Base-by-base conservation (phyloP, 2,329 filamentous ascomycete species). In the Zasmidium cellare region DNA sequence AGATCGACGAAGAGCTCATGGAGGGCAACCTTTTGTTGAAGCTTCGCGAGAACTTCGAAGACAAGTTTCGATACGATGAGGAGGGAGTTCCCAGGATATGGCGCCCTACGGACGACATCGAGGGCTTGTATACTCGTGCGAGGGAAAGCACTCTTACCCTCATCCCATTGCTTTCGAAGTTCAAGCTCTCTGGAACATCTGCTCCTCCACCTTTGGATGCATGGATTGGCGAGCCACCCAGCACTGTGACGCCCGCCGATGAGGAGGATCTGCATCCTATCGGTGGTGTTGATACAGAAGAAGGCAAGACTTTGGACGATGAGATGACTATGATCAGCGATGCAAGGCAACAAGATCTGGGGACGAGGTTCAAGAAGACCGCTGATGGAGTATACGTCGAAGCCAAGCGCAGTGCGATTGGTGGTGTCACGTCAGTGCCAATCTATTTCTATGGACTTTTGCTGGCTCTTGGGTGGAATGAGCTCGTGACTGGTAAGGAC, bases 41-140 rank as follows among this genome's bases (percentile, higher is more conserved):
- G 80, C 84, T 99, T 52, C 87, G 94, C 35, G 94, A 99, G 75
- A 97, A 97, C 78, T 99, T 99, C 66, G 94, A 99, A 76, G 94
- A 99, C 79, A 97, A 96, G 76, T 99, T 99, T 84, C 88, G 94
- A 63, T 99, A 99, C 69, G 94, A 99, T 69, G 92, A 97, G 59
- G 87, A 87, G 6, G 94, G 94, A 23, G 94, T 99, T 3, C 94
- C 94, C 3, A 85, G 94, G 59, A 96, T 99, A 75, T 99, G 94
- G 94, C 87, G 92, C 22, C 94, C 94, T 1, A 92, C 88, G 1
- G 94, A 99, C 72, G 94, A 99, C 71, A 99, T 99, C 60, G 94
- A 99, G 78, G 92, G 93, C 47, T 80, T 96, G 45, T 99, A 97
- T 76, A 97, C 92, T 35, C 88, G 87, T 63, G 93, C 94, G 2